These are phyloP conservation scores for Xylaria castorea DNA, from an alignment of 495 filamentous ascomycete species.

Conservation along the genomic window DNA sequence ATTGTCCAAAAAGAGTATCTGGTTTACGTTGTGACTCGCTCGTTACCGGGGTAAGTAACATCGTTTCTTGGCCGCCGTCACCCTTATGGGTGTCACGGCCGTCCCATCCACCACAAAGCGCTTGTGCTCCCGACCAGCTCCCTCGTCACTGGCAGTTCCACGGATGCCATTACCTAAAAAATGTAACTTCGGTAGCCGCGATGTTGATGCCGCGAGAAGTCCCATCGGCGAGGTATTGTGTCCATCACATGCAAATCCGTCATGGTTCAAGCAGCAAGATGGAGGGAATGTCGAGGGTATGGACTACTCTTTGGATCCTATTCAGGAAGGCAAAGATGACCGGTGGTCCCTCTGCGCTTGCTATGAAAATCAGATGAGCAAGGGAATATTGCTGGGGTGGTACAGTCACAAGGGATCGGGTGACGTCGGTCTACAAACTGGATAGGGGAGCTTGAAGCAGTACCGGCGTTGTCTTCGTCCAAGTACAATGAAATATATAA, in stretches of 20 bases:
- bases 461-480: neutral
- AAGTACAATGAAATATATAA: neutral
- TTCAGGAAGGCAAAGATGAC: conserved; percentile 1
- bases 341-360: neutral
- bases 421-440: conserved; percentile 6
- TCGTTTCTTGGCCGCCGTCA: neutral
- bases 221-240: neutral
- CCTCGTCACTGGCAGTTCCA: neutral
- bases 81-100: neutral
- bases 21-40: neutral
- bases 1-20: conserved; percentile 13
- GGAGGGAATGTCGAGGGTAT: conserved; percentile 3
- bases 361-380: neutral
- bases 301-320: neutral
- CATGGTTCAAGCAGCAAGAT: neutral
- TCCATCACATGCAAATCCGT: conserved; percentile 22
- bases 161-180: conserved; percentile 20
- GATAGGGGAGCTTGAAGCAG: neutral
- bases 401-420: neutral
- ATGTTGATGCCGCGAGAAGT: neutral
- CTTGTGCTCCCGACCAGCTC: neutral
- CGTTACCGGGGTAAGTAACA: neutral
- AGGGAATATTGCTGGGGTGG: neutral
- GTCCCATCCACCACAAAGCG: neutral
- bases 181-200: neutral